These are phyloP conservation scores for Aspergillus calidoustus DNA, from an alignment of 2,329 filamentous ascomycete genomes.

Conservation along the genomic window DNA sequence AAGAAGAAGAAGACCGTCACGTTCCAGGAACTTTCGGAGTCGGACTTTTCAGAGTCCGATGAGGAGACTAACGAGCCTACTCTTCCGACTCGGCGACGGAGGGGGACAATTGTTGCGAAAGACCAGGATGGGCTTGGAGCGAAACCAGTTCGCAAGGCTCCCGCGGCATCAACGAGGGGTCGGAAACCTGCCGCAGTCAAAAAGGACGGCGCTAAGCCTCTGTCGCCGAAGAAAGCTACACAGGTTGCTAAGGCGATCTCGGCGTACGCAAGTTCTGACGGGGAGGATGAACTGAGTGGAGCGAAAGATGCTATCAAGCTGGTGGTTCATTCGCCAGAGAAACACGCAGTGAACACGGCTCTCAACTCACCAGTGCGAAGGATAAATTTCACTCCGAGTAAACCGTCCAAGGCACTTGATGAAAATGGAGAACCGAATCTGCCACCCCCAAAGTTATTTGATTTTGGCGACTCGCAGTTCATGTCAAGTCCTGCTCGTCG, in stretches of 20 bases:
- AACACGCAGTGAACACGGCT: conserved; percentile 34
- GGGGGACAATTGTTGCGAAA: conserved; percentile 26
- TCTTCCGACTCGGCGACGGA: conserved; percentile 30
- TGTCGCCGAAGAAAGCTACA: conserved; percentile 55
- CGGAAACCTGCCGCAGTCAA: conserved; percentile 40
- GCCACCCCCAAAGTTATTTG: conserved; percentile 33
- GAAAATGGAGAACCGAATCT: conserved; percentile 40
- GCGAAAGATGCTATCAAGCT: conserved; percentile 41
- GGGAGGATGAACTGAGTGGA: conserved; percentile 48
- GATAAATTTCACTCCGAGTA: conserved; percentile 37
- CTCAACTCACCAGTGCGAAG: conserved; percentile 40
- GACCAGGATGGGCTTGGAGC: conserved; percentile 46
- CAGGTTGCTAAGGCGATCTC: conserved; percentile 49
- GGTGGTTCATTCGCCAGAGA: conserved; percentile 41
- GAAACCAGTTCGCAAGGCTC: conserved; percentile 52
- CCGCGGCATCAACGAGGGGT: conserved; percentile 33
- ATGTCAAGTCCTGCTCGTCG: conserved; percentile 52
- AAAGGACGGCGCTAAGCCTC: conserved; percentile 38
- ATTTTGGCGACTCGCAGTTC: conserved; percentile 39
- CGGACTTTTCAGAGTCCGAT: conserved; percentile 38
- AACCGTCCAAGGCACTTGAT: conserved; percentile 32
- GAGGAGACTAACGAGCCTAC: conserved; percentile 41
- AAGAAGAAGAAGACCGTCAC: conserved; percentile 52
- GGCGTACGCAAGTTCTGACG: conserved; percentile 43
- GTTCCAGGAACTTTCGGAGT: conserved; percentile 47